These are phyloP conservation scores for Beauveria rudraprayagi DNA, from an alignment of 2,329 filamentous ascomycete species.

Conservation along the genomic window DNA sequence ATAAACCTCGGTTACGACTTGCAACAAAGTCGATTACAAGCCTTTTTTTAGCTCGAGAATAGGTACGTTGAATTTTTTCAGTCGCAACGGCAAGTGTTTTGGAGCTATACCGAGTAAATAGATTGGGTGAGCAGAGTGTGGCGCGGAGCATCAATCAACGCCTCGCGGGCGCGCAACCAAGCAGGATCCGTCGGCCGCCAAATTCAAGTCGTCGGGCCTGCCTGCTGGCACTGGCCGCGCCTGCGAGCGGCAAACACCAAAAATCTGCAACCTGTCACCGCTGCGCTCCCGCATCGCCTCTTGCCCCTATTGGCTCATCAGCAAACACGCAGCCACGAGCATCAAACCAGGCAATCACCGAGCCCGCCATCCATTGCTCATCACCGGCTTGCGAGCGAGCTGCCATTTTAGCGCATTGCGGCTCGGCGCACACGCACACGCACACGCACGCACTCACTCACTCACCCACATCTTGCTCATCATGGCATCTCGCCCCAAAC, in stretches of 20 bases:
- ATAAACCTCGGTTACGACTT: not conserved
- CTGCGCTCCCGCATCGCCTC: slow-evolving; percentile 1
- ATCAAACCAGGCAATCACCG: not conserved
- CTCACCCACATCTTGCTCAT: slow-evolving; percentile 12
- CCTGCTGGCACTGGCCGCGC: not conserved
- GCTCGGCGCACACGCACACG: not conserved
- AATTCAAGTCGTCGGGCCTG: not conserved
- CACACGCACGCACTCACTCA: not conserved
- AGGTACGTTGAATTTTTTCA: not conserved
- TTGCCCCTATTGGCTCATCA: not conserved
- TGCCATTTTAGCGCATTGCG: not conserved
- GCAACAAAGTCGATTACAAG: not conserved
- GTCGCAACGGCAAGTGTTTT: not conserved
- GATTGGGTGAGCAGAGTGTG: not conserved
- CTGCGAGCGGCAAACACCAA: slow-evolving; percentile 8
- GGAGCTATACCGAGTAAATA: not conserved
- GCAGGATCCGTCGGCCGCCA: slow-evolving; percentile 2
- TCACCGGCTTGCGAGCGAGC: not conserved
- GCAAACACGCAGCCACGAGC: not conserved
- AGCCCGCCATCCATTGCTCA: not conserved
- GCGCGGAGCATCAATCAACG: slow-evolving; percentile 1
- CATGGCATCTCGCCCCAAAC: slow-evolving; percentile 42
- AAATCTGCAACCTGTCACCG: slow-evolving; percentile 3
- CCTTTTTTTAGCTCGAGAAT: not conserved
- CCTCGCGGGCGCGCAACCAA: not conserved